These are phyloP conservation scores for Lagenidium sp. DNA, from an alignment of 352 stramenopile species.

Conservation along the genomic window DNA sequence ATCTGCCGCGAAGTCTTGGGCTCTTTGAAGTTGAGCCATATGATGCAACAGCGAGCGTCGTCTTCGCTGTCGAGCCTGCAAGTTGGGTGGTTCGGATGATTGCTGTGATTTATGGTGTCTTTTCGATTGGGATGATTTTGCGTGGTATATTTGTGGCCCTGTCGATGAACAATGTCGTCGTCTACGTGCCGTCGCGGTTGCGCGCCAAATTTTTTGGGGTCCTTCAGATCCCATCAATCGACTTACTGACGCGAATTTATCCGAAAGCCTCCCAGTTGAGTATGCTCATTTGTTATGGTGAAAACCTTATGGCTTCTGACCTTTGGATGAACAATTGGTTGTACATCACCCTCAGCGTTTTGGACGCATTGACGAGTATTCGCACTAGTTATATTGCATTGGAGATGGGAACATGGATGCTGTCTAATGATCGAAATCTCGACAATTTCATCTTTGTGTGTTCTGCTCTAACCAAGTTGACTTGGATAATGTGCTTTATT, in stretches of 20 bases:
- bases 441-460: conserved; percentile 17
- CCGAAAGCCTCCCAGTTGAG: background rate
- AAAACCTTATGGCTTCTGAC: conserved; percentile 10
- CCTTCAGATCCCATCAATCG: conserved; percentile 1
- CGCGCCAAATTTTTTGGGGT: conserved; percentile 2
- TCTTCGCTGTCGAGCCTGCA: conserved; percentile 3
- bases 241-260: background rate
- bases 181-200: conserved; percentile 7
- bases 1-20: background rate
- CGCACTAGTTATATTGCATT: conserved; percentile 6
- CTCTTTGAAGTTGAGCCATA: conserved; percentile 6
- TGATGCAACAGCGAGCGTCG: conserved; percentile 6
- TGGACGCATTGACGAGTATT: conserved; percentile 6
- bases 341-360: conserved; percentile 14
- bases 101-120: conserved; percentile 9
- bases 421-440: conserved; percentile 6
- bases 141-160: conserved; percentile 10
- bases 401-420: conserved; percentile 15
- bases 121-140: conserved; percentile 15
- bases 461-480: conserved; percentile 10
- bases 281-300: conserved; percentile 2
- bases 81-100: conserved; percentile 8
- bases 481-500: conserved; percentile 14
- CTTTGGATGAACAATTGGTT: conserved; percentile 20
- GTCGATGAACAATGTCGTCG: background rate